phyloP scores from a whole-genome alignment of 1,139 yeast species.

The Diutina pseudorugosa region DNA sequence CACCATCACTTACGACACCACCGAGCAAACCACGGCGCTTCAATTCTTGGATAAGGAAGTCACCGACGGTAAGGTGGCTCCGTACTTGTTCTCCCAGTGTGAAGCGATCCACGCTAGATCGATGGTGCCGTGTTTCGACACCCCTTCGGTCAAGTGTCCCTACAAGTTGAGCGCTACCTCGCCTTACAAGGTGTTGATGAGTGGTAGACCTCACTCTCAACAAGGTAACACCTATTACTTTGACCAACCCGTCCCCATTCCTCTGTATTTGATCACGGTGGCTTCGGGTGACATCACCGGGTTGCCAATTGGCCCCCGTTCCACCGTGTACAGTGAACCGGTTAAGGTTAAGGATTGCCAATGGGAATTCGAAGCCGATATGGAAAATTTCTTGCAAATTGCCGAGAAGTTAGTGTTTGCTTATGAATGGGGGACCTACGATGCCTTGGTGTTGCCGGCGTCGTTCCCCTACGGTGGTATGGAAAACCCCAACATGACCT shows the following conservation, averaged over 20 bases:
- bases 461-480: conserved; percentile 29
- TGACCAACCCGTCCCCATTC: conserved; percentile 25
- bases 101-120: neutral
- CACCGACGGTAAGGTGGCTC: neutral
- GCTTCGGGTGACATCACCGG: conserved; percentile 22
- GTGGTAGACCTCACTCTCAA: conserved; percentile 4
- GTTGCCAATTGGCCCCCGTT: conserved; percentile 24
- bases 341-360: conserved; percentile 17
- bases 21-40: neutral
- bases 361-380: conserved; percentile 27
- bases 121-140: conserved; percentile 4
- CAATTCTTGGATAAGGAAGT: conserved; percentile 3
- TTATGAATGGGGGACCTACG: conserved; percentile 24
- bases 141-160: neutral
- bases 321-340: conserved; percentile 19
- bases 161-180: conserved; percentile 1
- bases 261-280: conserved; percentile 23
- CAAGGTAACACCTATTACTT: conserved; percentile 12
- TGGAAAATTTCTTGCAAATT: conserved; percentile 22
- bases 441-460: conserved; percentile 21
- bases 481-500: conserved; percentile 28
- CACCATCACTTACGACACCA: neutral
- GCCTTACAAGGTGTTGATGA: conserved; percentile 1
- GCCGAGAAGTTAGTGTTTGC: conserved; percentile 22
- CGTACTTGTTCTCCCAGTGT: conserved; percentile 1